Percentiles rank a stretch among this genome's conserved stretches.
These are phyloP conservation scores for Candida ficus DNA, from an alignment of 805 yeast species.

Conservation along the genomic window DNA sequence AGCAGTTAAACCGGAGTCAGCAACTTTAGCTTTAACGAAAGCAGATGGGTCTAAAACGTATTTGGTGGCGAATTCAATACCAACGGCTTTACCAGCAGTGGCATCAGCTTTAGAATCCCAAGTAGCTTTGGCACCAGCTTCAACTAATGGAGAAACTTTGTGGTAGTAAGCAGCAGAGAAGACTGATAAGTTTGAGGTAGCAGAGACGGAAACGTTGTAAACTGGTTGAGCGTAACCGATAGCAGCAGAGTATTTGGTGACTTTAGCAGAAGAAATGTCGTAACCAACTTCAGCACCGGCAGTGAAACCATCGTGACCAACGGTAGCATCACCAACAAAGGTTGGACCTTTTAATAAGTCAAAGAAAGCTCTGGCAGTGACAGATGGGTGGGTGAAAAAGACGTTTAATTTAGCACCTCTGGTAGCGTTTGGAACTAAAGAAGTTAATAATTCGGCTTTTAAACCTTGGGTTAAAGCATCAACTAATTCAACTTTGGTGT, in stretches of 20 bases:
- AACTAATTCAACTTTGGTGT: slow-evolving; percentile 88
- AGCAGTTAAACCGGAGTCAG: slow-evolving; percentile 93
- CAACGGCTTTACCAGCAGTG: slow-evolving; percentile 73
- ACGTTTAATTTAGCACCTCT: slow-evolving; percentile 88
- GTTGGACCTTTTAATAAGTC: slow-evolving; percentile 94
- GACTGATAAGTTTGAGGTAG: slow-evolving; percentile 80
- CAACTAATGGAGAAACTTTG: slow-evolving; percentile 84
- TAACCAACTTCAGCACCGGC: slow-evolving; percentile 97
- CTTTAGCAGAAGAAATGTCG: slow-evolving; percentile 88
- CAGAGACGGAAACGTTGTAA: slow-evolving; percentile 75
- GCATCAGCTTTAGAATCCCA: slow-evolving; percentile 74
- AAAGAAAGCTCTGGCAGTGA: slow-evolving; percentile 91
- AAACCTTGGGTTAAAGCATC: slow-evolving; percentile 94
- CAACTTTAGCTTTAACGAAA: slow-evolving; percentile 93
- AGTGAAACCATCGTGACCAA: slow-evolving; percentile 94
- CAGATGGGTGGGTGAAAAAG: slow-evolving; percentile 86
- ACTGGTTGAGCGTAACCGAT: slow-evolving; percentile 87
- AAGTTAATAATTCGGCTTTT: slow-evolving; percentile 85
- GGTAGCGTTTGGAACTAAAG: slow-evolving; percentile 78
- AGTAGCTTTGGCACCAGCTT: slow-evolving; percentile 97
- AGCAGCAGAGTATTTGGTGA: slow-evolving; percentile 91
- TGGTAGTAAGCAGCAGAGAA: slow-evolving; percentile 97
- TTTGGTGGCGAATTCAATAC: slow-evolving; percentile 94
- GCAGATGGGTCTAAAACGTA: slow-evolving; percentile 84
- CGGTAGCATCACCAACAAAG: slow-evolving; percentile 90